Conservation (phyloP, 108 stramenopile species). For the Nannochloropsis salina region DNA sequence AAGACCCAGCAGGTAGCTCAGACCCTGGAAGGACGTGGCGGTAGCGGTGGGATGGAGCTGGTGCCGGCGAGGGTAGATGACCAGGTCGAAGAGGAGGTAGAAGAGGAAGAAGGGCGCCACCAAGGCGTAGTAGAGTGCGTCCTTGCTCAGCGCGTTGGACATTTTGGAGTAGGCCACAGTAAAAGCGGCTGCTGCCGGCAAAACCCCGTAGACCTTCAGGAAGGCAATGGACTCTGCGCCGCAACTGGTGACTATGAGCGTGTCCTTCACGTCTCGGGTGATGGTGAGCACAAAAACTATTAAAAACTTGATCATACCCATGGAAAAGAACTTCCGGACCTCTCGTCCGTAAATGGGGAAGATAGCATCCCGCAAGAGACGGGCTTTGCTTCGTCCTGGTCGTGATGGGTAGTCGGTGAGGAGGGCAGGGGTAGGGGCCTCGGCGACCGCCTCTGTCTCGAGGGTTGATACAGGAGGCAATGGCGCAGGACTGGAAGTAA, state of each 20-base stretch:
- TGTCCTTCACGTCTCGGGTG: conserved; percentile 91
- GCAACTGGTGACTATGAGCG: conserved; percentile 87
- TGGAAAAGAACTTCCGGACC: conserved; percentile 73
- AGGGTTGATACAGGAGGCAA: not conserved
- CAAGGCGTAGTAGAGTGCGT: conserved; percentile 74
- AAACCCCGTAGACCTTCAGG: conserved; percentile 60
- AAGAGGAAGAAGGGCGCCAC: conserved; percentile 87
- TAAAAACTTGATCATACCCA: conserved; percentile 88
- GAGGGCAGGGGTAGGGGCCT: not conserved
- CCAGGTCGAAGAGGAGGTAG: conserved; percentile 70
- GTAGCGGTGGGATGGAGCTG: conserved; percentile 67
- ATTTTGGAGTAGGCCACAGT: conserved; percentile 76
- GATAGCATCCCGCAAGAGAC: conserved; percentile 57
- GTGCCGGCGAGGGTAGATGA: conserved; percentile 75
- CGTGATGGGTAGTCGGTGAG: not conserved
- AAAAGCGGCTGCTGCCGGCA: conserved; percentile 51
- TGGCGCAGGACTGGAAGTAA: not conserved
- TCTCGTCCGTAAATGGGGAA: conserved; percentile 81
- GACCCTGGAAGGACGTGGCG: conserved; percentile 57
- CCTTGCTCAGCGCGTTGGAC: conserved; percentile 68
- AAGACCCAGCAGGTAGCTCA: conserved; percentile 63
- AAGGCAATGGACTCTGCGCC: conserved; percentile 89
- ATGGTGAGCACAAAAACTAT: conserved; percentile 85
- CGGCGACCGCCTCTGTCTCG: no score
- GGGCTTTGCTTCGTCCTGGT: not conserved